Base-by-base conservation (phyloP, 306 rosid genomes). In the Lathyrus sativus region DNA sequence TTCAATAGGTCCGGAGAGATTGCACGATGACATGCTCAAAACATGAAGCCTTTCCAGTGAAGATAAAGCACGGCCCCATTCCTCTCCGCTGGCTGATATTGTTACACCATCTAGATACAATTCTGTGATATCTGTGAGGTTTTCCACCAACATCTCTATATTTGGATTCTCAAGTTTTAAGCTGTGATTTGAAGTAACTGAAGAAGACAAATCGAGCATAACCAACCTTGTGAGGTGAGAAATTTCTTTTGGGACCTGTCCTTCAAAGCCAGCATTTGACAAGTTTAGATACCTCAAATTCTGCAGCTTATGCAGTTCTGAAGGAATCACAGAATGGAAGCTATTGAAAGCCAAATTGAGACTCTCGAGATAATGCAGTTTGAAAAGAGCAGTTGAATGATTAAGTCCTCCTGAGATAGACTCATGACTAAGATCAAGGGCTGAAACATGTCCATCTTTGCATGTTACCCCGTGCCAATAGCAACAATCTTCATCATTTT, bases 381-480 rank as follows among this genome's bases (percentile, higher is more conserved):
- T 14, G 45, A 82, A 82, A 0, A 82, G 73, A 28, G 31, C 3
- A 3, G 53, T 82, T 46, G 64, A 81, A 12, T 73, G 19, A 43
- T 14, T 53, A 11, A 72, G n/a, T 1, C 67, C 81, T 2, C 62
- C 78, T 0, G 37, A 51, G 9, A 82, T 74, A 13, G 42, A 38
- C 49, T 82, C 83, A 0, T 35, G 17, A 44, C 78, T 74, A 2
- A 81, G 9, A 31, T 82, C 80, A 8, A 78, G 62, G 11, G 76
- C 42, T 10, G 35, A 18, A 29, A 76, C 68, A 14, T 1, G 14
- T 9, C 66, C 85, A 11, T 76, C 11, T 11, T 19, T 48, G 69
- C 84, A 86, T 18, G 62, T 24, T 0, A 88, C 85, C 2, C 89
- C 95, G 1, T 6, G 26, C 95, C 95, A 86, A 2, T 51, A 11